Evolutionary conservation across 345 rosid genomes (phyloP).

Genomic region (Salix brachista): DNA sequence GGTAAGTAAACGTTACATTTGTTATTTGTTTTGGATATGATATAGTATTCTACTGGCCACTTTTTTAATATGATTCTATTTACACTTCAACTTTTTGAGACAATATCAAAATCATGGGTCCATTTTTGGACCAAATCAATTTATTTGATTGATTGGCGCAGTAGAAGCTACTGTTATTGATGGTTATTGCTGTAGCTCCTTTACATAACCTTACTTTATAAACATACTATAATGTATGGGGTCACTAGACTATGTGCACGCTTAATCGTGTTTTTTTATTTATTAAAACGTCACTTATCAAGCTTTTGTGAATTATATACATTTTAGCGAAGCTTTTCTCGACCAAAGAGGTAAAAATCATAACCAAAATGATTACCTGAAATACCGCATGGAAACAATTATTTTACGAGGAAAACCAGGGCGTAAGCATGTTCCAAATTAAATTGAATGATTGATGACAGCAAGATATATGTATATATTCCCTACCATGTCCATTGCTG

Average conservation of each 20-base stretch:
- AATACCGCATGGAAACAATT: not conserved
- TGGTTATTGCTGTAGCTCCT: too few relatives aligned
- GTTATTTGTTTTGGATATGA: too few relatives aligned
- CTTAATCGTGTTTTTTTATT: not conserved
- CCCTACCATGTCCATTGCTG: too few relatives aligned
- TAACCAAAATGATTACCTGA: not conserved
- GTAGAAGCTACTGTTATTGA: too few relatives aligned
- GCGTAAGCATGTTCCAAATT: not conserved
- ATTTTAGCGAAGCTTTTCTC: not conserved
- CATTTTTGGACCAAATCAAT: too few relatives aligned
- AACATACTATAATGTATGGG: too few relatives aligned
- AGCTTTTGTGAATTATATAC: not conserved
- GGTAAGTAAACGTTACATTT: too few relatives aligned
- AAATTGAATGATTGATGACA: not conserved
- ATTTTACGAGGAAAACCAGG: not conserved
- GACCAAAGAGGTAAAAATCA: not conserved
- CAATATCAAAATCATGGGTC: too few relatives aligned
- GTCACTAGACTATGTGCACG: not conserved
- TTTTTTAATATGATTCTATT: too few relatives aligned
- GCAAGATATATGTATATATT: not conserved
- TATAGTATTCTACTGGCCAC: too few relatives aligned
- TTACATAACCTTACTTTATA: not conserved
- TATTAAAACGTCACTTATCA: not conserved
- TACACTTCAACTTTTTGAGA: too few relatives aligned
- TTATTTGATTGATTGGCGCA: too few relatives aligned